Percentiles rank a stretch among this genome's conserved stretches.
These are phyloP conservation scores for Bassia scoparia DNA, from an alignment of 148 eudicot species.

Conservation along the genomic window DNA sequence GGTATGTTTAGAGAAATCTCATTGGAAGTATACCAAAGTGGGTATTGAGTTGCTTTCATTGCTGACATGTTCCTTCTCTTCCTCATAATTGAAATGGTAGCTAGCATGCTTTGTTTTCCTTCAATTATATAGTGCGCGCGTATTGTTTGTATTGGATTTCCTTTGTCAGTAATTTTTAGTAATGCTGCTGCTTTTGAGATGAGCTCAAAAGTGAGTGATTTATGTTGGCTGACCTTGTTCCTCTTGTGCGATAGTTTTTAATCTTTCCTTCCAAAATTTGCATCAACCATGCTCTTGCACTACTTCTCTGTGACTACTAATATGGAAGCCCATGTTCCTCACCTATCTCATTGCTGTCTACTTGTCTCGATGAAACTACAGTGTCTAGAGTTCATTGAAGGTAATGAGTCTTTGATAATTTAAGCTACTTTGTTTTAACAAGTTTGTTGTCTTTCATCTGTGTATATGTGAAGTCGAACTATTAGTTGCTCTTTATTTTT, in stretches of 20 bases:
- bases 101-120: too few species aligned
- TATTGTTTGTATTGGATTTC: too few species aligned
- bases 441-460: background rate
- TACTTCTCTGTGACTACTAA: background rate
- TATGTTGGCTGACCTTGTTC: background rate
- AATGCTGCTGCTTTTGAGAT: too few species aligned
- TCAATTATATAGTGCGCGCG: too few species aligned
- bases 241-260: background rate
- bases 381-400: background rate
- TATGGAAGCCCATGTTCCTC: background rate
- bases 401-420: too few species aligned
- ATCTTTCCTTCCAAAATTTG: background rate
- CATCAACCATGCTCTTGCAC: background rate
- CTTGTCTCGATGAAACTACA: background rate
- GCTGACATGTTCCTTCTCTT: too few species aligned
- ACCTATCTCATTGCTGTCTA: background rate
- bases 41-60: too few species aligned
- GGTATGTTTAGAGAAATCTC: background rate
- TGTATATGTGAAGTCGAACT: background rate
- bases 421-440: background rate
- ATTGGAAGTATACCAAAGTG: too few species aligned
- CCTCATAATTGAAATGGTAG: too few species aligned
- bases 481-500: background rate
- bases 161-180: too few species aligned
- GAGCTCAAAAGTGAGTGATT: background rate